A percentile compares a stretch with the other conserved stretches of the same genome.
Evolutionary conservation across 495 filamentous ascomycete genomes (phyloP).

Genomic region (Penicillium arizonense): DNA sequence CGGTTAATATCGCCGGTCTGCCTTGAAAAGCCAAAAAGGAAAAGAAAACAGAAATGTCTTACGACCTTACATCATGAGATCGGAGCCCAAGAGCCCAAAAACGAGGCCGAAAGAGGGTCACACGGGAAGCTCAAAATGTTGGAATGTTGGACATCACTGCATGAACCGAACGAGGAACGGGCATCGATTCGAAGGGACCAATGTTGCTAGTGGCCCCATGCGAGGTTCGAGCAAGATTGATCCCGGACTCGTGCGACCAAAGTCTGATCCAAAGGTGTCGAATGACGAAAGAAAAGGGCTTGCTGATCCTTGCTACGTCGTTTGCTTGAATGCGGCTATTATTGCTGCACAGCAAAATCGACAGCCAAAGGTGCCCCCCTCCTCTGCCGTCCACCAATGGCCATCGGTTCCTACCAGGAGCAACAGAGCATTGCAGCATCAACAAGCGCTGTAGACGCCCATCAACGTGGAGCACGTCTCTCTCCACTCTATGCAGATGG

Average conservation of each 20-base stretch:
- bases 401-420: background rate
- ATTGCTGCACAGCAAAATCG: constrained; percentile 1
- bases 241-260: constrained; percentile 15
- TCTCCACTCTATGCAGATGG: constrained; percentile 19
- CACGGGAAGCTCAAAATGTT: constrained; percentile 20
- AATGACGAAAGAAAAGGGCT: constrained; percentile 1
- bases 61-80: constrained; percentile 24
- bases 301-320: constrained; percentile 15
- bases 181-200: constrained; percentile 8
- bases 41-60: constrained; percentile 7
- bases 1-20: too few species aligned
- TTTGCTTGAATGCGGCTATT: constrained; percentile 25
- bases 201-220: constrained; percentile 12
- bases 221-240: constrained; percentile 14
- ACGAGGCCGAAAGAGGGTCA: constrained; percentile 17
- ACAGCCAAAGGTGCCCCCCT: constrained; percentile 1
- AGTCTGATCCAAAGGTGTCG: background rate
- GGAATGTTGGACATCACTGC: constrained; percentile 40
- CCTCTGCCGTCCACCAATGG: constrained; percentile 13
- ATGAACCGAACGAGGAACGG: constrained; percentile 27
- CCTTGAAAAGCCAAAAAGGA: background rate
- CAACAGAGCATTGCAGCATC: constrained; percentile 12
- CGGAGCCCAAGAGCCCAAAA: constrained; percentile 17
- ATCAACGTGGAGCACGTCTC: constrained; percentile 14
- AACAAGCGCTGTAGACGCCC: constrained; percentile 43